These are phyloP conservation scores for Scedosporium dehoogii DNA, from an alignment of 2,329 filamentous ascomycete species.

Conservation along the genomic window DNA sequence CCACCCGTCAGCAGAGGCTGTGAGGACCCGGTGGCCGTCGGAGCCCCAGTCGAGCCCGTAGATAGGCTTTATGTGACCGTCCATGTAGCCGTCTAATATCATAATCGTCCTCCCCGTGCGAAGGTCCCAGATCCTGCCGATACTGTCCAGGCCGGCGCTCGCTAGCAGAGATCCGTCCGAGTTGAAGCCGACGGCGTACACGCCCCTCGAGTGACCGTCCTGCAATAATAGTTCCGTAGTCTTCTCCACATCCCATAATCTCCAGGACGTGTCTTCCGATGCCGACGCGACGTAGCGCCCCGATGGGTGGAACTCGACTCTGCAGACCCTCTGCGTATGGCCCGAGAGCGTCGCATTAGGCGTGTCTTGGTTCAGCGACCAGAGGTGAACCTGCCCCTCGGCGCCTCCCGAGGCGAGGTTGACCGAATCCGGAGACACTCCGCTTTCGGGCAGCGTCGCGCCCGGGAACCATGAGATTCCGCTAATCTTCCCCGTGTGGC, in stretches of 20 bases:
- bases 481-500: conserved; percentile 81
- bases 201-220: conserved; percentile 89
- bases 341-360: conserved; percentile 74
- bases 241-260: conserved; percentile 86
- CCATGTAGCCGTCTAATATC: conserved; percentile 83
- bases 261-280: conserved; percentile 93
- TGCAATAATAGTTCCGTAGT: conserved; percentile 77
- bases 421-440: conserved; percentile 60
- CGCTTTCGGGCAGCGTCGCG: conserved; percentile 61
- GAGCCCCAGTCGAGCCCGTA: conserved; percentile 87
- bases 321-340: conserved; percentile 78
- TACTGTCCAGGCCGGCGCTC: conserved; percentile 87
- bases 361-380: conserved; percentile 80
- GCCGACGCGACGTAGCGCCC: conserved; percentile 85
- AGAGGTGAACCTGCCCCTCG: conserved; percentile 79
- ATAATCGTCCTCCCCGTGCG: conserved; percentile 88
- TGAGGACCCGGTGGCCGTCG: conserved; percentile 87
- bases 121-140: conserved; percentile 91
- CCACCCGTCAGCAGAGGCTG: conserved; percentile 87
- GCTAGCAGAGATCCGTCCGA: conserved; percentile 82
- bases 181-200: conserved; percentile 86
- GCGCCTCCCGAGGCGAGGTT: conserved; percentile 88
- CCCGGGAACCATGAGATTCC: conserved; percentile 86
- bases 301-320: conserved; percentile 90
- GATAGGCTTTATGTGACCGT: conserved; percentile 76